Conservation (phyloP, 106 monocot genomes). For the Alisma plantagoaquatica region DNA sequence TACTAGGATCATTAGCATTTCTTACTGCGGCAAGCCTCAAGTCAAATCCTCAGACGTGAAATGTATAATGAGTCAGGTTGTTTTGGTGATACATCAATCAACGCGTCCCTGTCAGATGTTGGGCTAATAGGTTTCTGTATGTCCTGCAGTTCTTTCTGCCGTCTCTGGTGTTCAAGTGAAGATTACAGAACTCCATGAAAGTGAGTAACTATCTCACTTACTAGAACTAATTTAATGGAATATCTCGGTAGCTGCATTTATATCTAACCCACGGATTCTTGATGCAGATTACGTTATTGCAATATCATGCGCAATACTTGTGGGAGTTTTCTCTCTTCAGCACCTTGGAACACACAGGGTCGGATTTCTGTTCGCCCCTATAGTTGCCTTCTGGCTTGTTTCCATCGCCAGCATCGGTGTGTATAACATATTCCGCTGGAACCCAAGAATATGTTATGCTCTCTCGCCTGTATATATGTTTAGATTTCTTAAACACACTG, state of each 20-base stretch:
- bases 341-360: slow-evolving; percentile 60
- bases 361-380: slow-evolving; percentile 69
- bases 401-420: slow-evolving; percentile 51
- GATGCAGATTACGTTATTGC: slow-evolving; percentile 50
- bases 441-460: slow-evolving; percentile 33
- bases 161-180: slow-evolving; percentile 58
- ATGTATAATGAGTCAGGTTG: too few relatives aligned
- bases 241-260: too few relatives aligned
- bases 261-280: too few relatives aligned
- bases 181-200: slow-evolving; percentile 48
- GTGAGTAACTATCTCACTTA: slow-evolving; percentile 37
- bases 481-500: slow-evolving; percentile 52
- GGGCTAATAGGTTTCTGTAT: not conserved
- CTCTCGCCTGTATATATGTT: slow-evolving; percentile 61
- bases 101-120: too few relatives aligned
- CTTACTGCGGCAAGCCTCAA: too few relatives aligned
- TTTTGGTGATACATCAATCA: too few relatives aligned
- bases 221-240: too few relatives aligned
- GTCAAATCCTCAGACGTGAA: too few relatives aligned
- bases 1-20: too few relatives aligned
- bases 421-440: slow-evolving; percentile 69
- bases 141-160: slow-evolving; percentile 55
- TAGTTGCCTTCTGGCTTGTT: slow-evolving; percentile 64
- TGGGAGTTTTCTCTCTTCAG: slow-evolving; percentile 70
- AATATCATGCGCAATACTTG: slow-evolving; percentile 51